Evolutionary conservation across 2,329 filamentous ascomycete genomes (phyloP), one percentile per base, ranked within the genome.

Genomic region (Colletotrichum graminicola): DNA sequence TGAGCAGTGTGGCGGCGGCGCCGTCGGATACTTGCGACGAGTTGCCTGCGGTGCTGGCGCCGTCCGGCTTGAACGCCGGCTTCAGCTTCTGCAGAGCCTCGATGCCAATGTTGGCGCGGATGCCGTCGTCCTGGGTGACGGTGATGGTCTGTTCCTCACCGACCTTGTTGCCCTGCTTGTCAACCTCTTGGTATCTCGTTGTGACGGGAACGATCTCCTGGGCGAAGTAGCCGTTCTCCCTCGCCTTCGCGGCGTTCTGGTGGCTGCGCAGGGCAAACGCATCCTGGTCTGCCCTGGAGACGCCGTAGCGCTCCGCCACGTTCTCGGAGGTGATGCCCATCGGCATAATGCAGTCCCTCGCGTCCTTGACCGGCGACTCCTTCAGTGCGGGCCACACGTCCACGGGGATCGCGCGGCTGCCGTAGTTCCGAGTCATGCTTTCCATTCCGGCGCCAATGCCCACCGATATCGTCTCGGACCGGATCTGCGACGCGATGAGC

Each of bases 401-500:
- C 0, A 90, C 91, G 0, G 95, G 95, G 54, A 98, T 96, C n/a
- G 95, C 95, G 68, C 90, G 86, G 34, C 86, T 90, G 62, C 91
- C 94, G 82, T 98, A 98, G 83, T 97, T 97, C 75, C 92, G 85
- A 74, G 94, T 97, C 95, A 98, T 98, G 83, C 92, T 95, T 87
- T 98, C 95, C 93, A 97, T 97, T 39, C 95, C 95, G 2, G 93
- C 95, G 12, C 91, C 95, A 73, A 98, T 90, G 71, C 94, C 95
- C 0, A 87, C 85, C 73, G 91, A 88, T 62, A 95, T 92, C 75
- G 89, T 88, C 1, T 93, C 94, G 0, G 88, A 86, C n/a, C 90
- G 88, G 76, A 98, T 96, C 73, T 91, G 87, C 68, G 92, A 90
- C 6, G 93, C 92, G 3, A 97, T 86, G 18, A 86, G 84, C 1